Evolutionary conservation across 805 yeast species (phyloP).

Genomic region (Wickerhamiella sergipiensis): DNA sequence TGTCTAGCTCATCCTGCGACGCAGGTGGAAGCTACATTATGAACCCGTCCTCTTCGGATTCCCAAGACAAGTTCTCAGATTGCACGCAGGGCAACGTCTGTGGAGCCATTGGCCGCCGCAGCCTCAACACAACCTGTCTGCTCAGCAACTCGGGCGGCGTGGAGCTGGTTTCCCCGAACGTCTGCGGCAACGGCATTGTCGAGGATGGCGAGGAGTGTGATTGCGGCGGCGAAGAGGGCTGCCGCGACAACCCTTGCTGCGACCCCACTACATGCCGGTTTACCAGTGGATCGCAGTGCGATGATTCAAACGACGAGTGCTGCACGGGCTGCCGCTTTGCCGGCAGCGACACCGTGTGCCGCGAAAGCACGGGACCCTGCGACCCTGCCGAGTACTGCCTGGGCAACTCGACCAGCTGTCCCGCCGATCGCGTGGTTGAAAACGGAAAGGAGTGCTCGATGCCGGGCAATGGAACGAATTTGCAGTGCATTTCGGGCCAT

Average conservation of each 20-base stretch:
- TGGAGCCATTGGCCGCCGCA: constrained; percentile 17
- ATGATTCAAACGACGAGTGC: constrained; percentile 21
- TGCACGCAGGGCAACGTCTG: constrained; percentile 28
- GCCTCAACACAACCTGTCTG: constrained; percentile 20
- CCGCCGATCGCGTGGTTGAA: constrained; percentile 16
- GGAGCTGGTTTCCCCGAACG: constrained; percentile 20
- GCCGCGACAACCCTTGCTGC: constrained; percentile 19
- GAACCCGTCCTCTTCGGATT: constrained; percentile 24
- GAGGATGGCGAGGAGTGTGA: constrained; percentile 30
- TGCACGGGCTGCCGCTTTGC: constrained; percentile 23
- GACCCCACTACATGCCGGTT: constrained; percentile 17
- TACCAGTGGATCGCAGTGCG: constrained; percentile 14
- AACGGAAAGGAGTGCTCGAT: constrained; percentile 21
- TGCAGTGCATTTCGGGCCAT: constrained; percentile 23
- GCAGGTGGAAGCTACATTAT: constrained; percentile 25
- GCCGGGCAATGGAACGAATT: constrained; percentile 5
- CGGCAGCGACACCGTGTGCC: constrained; percentile 19
- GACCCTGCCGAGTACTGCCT: constrained; percentile 25
- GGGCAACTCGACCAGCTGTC: constrained; percentile 24
- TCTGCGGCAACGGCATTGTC: constrained; percentile 28
- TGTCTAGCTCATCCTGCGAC: constrained; percentile 18
- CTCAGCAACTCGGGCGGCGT: constrained; percentile 11
- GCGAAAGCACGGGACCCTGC: constrained; percentile 24
- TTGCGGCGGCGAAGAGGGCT: constrained; percentile 26
- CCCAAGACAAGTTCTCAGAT: constrained; percentile 20